Percentiles rank a stretch among this genome's conserved stretches.
Evolutionary conservation across 805 yeast genomes (phyloP).

Genomic region (Zygosaccharomyces pseudorouxii): DNA sequence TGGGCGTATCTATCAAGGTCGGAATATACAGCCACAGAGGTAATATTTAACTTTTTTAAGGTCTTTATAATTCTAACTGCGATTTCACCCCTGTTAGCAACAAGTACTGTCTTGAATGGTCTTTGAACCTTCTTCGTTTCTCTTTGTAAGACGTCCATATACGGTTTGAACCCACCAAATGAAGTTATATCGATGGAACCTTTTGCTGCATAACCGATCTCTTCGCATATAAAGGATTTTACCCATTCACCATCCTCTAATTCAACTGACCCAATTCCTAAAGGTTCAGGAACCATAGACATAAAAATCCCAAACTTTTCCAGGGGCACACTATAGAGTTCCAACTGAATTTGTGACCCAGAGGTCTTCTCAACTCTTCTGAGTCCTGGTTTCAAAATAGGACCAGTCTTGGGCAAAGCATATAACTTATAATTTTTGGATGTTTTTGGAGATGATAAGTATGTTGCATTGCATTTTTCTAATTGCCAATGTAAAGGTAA

Average conservation of each 20-base stretch:
- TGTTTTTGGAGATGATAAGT: conserved; percentile 62
- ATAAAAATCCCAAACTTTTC: conserved; percentile 80
- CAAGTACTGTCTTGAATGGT: conserved; percentile 80
- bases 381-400: conserved; percentile 85
- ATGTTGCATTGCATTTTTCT: conserved; percentile 72
- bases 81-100: conserved; percentile 96
- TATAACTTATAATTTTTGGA: conserved; percentile 67
- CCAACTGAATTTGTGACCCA: conserved; percentile 67
- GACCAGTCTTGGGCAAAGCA: conserved; percentile 78
- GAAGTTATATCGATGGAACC: conserved; percentile 79
- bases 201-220: conserved; percentile 65
- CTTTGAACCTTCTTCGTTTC: conserved; percentile 36
- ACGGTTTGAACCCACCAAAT: conserved; percentile 83
- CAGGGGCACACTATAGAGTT: conserved; percentile 76
- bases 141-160: conserved; percentile 32
- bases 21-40: conserved; percentile 82
- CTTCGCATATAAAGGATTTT: conserved; percentile 94
- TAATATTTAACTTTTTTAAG: conserved; percentile 70
- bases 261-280: conserved; percentile 93
- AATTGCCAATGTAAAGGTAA: conserved; percentile 93
- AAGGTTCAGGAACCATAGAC: conserved; percentile 85
- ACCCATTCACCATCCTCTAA: conserved; percentile 76
- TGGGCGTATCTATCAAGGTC: conserved; percentile 85
- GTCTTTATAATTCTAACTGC: conserved; percentile 93
- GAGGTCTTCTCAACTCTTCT: conserved; percentile 50